phyloP scores from a whole-genome alignment of 257 asterid species.

The Ehretia macrophylla region DNA sequence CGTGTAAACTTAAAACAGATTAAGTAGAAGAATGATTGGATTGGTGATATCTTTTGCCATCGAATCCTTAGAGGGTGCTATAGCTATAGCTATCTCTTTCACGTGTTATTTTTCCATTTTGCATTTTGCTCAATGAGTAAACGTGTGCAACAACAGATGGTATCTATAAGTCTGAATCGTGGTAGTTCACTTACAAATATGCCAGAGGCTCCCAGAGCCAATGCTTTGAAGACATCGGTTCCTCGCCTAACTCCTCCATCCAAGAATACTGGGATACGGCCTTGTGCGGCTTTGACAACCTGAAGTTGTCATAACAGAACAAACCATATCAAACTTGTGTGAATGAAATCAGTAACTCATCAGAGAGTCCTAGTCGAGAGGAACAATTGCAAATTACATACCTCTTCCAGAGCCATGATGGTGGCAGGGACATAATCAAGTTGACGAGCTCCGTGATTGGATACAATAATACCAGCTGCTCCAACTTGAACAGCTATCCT shows the following conservation, averaged over 20 bases:
- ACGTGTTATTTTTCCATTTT: too few relatives aligned
- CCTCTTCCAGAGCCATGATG: conserved; percentile 88
- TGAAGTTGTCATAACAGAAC: conserved; percentile 14
- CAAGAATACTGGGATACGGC: conserved; percentile 85
- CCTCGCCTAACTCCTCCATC: conserved; percentile 99
- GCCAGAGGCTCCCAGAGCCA: conserved; percentile 96
- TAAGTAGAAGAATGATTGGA: too few relatives aligned
- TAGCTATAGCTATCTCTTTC: too few relatives aligned
- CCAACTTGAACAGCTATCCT: conserved; percentile 82
- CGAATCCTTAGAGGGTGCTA: too few relatives aligned
- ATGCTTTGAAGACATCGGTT: conserved; percentile 91
- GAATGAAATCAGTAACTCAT: not conserved
- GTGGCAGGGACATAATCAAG: conserved; percentile 94
- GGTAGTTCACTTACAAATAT: conserved; percentile 62
- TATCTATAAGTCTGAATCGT: too few relatives aligned
- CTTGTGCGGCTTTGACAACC: conserved; percentile 97
- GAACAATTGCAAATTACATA: conserved; percentile 9
- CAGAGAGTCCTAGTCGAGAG: not conserved
- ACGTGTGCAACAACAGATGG: too few relatives aligned
- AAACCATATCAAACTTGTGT: not conserved
- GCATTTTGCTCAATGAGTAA: too few relatives aligned
- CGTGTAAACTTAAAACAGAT: too few relatives aligned
- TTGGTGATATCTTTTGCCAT: too few relatives aligned
- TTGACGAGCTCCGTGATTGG: conserved; percentile 98
- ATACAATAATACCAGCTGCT: conserved; percentile 88